Evolutionary conservation across 495 filamentous ascomycete genomes (phyloP).

Genomic region (Sphaerosporella brunnea): DNA sequence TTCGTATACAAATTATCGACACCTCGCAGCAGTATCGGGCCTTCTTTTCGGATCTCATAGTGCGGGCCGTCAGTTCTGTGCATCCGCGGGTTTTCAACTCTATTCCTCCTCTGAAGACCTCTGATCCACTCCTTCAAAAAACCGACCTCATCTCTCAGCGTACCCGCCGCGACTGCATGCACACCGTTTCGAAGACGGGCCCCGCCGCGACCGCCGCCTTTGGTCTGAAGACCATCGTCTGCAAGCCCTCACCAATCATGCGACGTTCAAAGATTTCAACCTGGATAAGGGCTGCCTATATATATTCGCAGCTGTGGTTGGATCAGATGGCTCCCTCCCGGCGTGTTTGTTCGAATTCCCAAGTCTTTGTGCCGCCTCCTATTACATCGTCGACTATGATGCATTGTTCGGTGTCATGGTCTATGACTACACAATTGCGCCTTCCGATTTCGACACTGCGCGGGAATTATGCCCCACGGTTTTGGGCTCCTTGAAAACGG

Average conservation of each 20-base stretch:
- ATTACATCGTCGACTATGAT: constrained; percentile 27
- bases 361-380: constrained; percentile 11
- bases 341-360: constrained; percentile 23
- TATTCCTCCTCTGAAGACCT: not conserved
- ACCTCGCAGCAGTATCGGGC: constrained; percentile 22
- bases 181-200: constrained; percentile 25
- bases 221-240: constrained; percentile 24
- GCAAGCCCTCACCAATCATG: constrained; percentile 25
- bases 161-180: constrained; percentile 24
- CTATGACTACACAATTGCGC: constrained; percentile 21
- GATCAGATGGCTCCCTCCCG: constrained; percentile 19
- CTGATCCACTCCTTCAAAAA: constrained; percentile 4
- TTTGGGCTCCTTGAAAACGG: constrained; percentile 12
- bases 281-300: constrained; percentile 24
- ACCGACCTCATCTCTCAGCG: constrained; percentile 17
- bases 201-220: constrained; percentile 21
- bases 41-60: constrained; percentile 14
- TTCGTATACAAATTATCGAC: constrained; percentile 20
- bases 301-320: constrained; percentile 23
- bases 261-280: constrained; percentile 24
- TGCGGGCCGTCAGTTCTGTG: constrained; percentile 13
- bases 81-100: not conserved
- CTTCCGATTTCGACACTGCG: constrained; percentile 16
- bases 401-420: constrained; percentile 22
- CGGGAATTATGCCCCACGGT: constrained; percentile 21